A percentile compares a stretch with the other conserved stretches of the same genome.
Conservation (phyloP, 331 rosid genomes). For the Phaseolus coccineus region DNA sequence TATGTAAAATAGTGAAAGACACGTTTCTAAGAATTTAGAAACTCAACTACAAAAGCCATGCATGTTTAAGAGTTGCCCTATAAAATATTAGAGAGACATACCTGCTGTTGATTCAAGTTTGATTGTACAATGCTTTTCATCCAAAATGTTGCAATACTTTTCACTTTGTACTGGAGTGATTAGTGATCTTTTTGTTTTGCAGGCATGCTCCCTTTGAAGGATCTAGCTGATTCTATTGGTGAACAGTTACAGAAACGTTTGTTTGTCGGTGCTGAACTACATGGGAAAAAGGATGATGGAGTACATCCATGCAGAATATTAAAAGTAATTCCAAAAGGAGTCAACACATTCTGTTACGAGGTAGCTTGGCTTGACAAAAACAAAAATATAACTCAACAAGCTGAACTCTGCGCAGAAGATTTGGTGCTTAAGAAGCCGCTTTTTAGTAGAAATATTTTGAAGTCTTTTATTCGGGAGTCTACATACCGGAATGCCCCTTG, state of each 20-base stretch:
- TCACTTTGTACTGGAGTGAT: constrained; percentile 17
- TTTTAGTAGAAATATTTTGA: constrained; percentile 76
- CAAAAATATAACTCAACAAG: constrained; percentile 62
- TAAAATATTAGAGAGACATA: constrained; percentile 18
- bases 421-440: constrained; percentile 79
- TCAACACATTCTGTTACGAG: constrained; percentile 59
- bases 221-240: constrained; percentile 78
- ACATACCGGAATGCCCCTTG: constrained; percentile 92
- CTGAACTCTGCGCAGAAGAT: constrained; percentile 56
- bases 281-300: constrained; percentile 67
- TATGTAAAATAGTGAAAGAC: constrained; percentile 21
- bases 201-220: constrained; percentile 91
- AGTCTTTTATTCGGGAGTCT: constrained; percentile 93
- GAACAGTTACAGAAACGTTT: constrained; percentile 64
- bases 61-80: constrained; percentile 20
- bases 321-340: constrained; percentile 61
- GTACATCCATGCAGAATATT: constrained; percentile 72
- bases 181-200: constrained; percentile 42
- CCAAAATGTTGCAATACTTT: constrained; percentile 19
- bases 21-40: constrained; percentile 14
- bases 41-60: neutral
- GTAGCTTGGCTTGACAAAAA: constrained; percentile 86
- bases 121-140: constrained; percentile 3
- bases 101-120: constrained; percentile 21
- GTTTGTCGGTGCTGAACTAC: constrained; percentile 80